These are phyloP conservation scores for Pittosporum tobira DNA, from an alignment of 129 eudicot genomes.

Conservation along the genomic window DNA sequence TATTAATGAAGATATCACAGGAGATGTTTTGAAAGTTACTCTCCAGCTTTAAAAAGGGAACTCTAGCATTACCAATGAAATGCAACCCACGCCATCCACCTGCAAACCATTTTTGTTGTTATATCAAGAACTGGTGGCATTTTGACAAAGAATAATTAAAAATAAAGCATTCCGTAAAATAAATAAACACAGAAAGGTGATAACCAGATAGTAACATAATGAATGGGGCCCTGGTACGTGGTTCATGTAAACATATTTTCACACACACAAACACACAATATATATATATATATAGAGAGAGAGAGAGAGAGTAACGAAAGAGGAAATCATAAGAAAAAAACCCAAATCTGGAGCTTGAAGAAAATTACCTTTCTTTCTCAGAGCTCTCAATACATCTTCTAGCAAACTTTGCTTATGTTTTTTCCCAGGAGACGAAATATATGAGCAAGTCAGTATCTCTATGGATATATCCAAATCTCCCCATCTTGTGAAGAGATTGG, in stretches of 20 bases:
- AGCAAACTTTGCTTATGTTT: constrained; percentile 60
- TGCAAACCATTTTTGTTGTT: constrained; percentile 17
- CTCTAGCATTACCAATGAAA: constrained; percentile 64
- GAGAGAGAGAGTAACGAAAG: too few species aligned
- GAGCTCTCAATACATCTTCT: constrained; percentile 46
- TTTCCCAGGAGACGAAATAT: constrained; percentile 52
- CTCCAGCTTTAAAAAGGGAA: constrained; percentile 73
- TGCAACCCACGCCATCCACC: constrained; percentile 60
- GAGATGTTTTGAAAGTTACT: constrained; percentile 48
- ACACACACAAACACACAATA: too few species aligned
- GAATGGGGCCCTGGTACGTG: too few species aligned
- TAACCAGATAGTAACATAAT: too few species aligned
- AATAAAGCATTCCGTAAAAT: too few species aligned
- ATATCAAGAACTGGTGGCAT: not conserved
- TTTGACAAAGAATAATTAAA: not conserved
- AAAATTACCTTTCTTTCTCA: constrained; percentile 52
- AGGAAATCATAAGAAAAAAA: not conserved
- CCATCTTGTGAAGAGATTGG: constrained; percentile 88
- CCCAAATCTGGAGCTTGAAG: not conserved
- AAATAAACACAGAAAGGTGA: not conserved
- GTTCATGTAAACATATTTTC: too few species aligned
- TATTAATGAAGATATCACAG: constrained; percentile 84
- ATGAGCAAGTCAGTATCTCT: constrained; percentile 53
- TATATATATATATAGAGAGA: too few species aligned
- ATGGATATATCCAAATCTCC: constrained; percentile 92